A percentile compares a stretch with the other conserved stretches of the same genome.
Evolutionary conservation across 345 rosid species (phyloP).

Genomic region (Excoecaria cochinchinensis): DNA sequence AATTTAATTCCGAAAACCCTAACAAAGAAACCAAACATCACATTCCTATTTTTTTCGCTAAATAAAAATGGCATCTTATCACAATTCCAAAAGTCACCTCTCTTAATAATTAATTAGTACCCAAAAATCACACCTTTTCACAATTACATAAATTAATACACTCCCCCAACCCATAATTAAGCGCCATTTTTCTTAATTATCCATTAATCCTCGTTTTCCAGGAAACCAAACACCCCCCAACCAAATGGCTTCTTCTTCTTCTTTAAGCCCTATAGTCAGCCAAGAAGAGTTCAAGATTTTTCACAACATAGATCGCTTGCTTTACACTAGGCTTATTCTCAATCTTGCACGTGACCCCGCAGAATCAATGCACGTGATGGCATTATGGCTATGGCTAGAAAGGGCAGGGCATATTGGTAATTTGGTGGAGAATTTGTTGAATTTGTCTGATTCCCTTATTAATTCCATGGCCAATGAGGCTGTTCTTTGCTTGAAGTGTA

Average conservation of each 20-base stretch:
- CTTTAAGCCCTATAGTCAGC: slow-evolving; percentile 15
- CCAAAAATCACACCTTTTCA: background rate
- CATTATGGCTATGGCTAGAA: slow-evolving; percentile 62
- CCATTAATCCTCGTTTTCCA: background rate
- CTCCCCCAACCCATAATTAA: background rate
- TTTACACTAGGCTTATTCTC: slow-evolving; percentile 45
- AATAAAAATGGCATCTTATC: slow-evolving; percentile 19
- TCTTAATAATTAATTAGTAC: background rate
- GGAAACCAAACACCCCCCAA: background rate
- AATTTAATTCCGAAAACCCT: slow-evolving; percentile 1
- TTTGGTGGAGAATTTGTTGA: slow-evolving; percentile 30
- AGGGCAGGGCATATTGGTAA: slow-evolving; percentile 13
- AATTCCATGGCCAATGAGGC: slow-evolving; percentile 50
- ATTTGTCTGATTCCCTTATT: slow-evolving; percentile 34
- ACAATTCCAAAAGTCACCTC: background rate
- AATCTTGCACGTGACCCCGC: slow-evolving; percentile 42
- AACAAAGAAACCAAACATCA: slow-evolving; percentile 3
- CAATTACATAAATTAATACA: background rate
- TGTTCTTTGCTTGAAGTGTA: slow-evolving; percentile 42
- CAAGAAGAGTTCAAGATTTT: slow-evolving; percentile 46
- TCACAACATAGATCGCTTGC: slow-evolving; percentile 52
- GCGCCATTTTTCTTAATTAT: too few species aligned
- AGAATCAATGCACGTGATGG: slow-evolving; percentile 55
- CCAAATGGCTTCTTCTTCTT: background rate
- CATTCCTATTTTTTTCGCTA: slow-evolving; percentile 14